Percentiles rank a stretch among this genome's conserved stretches.
These are phyloP conservation scores for Berberis vulgaris DNA, from an alignment of 164 flowering plant genomes.

Conservation along the genomic window DNA sequence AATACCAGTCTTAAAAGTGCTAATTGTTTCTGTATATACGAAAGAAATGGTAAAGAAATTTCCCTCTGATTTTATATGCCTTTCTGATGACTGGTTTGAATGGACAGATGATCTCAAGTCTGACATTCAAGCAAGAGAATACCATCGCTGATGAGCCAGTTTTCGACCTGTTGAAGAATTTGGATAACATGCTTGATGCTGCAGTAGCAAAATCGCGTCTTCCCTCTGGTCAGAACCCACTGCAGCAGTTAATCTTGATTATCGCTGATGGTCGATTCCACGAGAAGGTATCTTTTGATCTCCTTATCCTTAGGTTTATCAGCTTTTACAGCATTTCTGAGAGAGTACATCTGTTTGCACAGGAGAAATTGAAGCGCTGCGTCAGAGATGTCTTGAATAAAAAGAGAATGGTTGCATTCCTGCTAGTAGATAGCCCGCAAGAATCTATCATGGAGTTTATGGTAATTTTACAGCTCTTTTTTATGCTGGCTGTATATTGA, in stretches of 20 bases:
- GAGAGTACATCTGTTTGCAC: slow-evolving; percentile 1
- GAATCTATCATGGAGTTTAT: too few relatives aligned
- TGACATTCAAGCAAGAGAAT: slow-evolving; percentile 91
- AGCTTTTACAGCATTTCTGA: background rate
- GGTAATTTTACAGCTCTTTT: background rate
- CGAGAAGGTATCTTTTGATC: slow-evolving; percentile 49
- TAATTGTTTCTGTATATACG: too few relatives aligned
- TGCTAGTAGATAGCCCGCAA: too few relatives aligned
- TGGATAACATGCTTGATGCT: slow-evolving; percentile 62
- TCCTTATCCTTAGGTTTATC: background rate
- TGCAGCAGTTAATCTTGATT: slow-evolving; percentile 85
- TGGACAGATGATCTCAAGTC: slow-evolving; percentile 70
- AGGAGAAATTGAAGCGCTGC: slow-evolving; percentile 66
- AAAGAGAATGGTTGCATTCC: too few relatives aligned
- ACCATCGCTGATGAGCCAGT: slow-evolving; percentile 72
- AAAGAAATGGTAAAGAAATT: too few relatives aligned
- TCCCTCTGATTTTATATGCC: background rate
- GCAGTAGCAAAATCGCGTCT: slow-evolving; percentile 67
- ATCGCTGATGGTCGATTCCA: slow-evolving; percentile 89
- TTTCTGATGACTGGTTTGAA: background rate
- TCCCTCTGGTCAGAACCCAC: slow-evolving; percentile 79
- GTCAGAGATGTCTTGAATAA: slow-evolving; percentile 49
- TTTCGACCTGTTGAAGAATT: slow-evolving; percentile 63
- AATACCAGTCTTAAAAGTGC: too few relatives aligned
- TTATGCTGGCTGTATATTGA: background rate